Base-by-base conservation (phyloP, 2,329 filamentous ascomycete species). In the Curvularia hawaiiensis region DNA sequence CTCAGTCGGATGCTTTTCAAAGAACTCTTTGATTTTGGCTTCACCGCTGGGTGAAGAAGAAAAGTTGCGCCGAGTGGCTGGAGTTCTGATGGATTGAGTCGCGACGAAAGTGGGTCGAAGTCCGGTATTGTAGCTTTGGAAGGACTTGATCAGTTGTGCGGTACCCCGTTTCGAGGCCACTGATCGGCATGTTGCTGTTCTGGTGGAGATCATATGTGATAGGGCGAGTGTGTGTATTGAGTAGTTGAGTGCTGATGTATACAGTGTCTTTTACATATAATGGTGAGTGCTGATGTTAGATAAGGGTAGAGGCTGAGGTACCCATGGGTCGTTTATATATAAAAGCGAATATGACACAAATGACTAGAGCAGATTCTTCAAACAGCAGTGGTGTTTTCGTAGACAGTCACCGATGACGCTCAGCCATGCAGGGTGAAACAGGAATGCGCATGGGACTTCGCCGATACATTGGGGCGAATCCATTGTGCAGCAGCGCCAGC, bases 1-100 rank as follows among this genome's bases (percentile, higher is more conserved):
- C 0, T 79, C 75, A 18, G 79, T 76, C 40, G 82, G 75, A 22
- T 76, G 75, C 20, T 76, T 67, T 9, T 79, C 79, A 57, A 83
- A 83, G 71, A 79, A 81, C 46, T 82, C 79, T 47, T 77, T 78
- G 44, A 79, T 75, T 39, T 60, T 68, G 18, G 65, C 51, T 54
- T 35, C 62, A 6, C 59, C 64, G 60, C 20, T 76, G 69, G 30
- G 67, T 5, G 77, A 76, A 3, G 76, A 78, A 53, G 77, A 79
- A 67, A 82, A 81, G 39, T 72, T 71, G 30, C 78, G 76, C 46
- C 68, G 69, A 38, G 65, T 45, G 41, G 61, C 33, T 16, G 62
- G 54, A 31, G 50, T 53, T 39, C 67, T 63, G 40, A 64, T 26
- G n/a, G 76, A 73, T 24, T 67, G 64, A 11, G 72, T 59, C 35